phyloP scores from a whole-genome alignment of 2,329 filamentous ascomycete species.

The Aspergillus bombycis region DNA sequence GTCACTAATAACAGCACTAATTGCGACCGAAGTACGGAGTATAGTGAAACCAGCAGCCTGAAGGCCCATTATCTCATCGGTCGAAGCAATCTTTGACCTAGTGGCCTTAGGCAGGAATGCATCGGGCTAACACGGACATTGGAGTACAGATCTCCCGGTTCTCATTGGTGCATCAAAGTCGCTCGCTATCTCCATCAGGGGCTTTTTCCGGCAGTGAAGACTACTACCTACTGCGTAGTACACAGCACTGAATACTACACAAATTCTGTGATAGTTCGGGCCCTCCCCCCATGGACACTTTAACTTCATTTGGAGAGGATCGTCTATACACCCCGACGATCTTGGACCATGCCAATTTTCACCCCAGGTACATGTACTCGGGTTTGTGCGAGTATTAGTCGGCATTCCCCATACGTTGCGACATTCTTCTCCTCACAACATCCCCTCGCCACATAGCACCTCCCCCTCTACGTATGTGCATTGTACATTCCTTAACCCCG shows the following conservation, averaged over 20 bases:
- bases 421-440: neutral
- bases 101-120: neutral
- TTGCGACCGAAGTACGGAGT: neutral
- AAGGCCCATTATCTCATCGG: neutral
- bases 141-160: neutral
- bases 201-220: neutral
- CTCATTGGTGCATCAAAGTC: neutral
- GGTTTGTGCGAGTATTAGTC: neutral
- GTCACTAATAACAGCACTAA: neutral
- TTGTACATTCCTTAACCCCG: slow-evolving; percentile 1
- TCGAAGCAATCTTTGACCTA: neutral
- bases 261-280: neutral
- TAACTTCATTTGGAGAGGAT: neutral
- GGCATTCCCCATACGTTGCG: neutral
- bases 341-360: neutral
- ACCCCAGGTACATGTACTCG: neutral
- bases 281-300: neutral
- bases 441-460: neutral
- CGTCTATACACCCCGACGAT: neutral
- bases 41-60: neutral
- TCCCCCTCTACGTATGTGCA: neutral
- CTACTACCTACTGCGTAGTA: too few relatives aligned
- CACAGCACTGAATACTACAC: too few relatives aligned
- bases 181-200: neutral
- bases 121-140: neutral